phyloP scores from a whole-genome alignment of 1,284 basidiomycete genomes.

The Moesziomyces aphidis region DNA sequence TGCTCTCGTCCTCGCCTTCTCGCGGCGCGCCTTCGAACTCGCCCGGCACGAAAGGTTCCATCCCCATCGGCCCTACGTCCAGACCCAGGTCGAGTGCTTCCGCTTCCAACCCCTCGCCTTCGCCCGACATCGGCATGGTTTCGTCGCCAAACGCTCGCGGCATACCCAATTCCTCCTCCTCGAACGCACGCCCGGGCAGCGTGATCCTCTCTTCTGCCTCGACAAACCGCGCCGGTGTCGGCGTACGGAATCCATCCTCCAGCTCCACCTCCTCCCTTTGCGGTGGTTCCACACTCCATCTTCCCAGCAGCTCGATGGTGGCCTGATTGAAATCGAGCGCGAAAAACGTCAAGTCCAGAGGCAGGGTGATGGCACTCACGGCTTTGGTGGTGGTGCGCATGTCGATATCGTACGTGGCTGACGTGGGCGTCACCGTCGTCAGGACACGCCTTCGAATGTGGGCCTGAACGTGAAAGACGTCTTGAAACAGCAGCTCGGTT shows the following conservation, averaged over 20 bases:
- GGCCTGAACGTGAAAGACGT: conserved; percentile 29
- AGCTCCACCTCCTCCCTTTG: not conserved
- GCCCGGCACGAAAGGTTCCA: conserved; percentile 9
- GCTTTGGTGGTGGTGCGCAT: conserved; percentile 27
- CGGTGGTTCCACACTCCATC: conserved; percentile 24
- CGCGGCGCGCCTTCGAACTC: conserved; percentile 16
- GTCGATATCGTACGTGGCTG: conserved; percentile 22
- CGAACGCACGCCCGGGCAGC: conserved; percentile 20
- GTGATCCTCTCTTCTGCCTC: conserved; percentile 41
- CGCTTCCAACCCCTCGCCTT: conserved; percentile 25
- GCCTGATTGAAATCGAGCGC: conserved; percentile 38
- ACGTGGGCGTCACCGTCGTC: not conserved
- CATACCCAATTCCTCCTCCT: conserved; percentile 41
- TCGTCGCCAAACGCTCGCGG: conserved; percentile 25
- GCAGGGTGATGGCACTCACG: conserved; percentile 37
- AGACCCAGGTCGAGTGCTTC: conserved; percentile 42
- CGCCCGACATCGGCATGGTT: conserved; percentile 5
- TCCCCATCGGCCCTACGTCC: conserved; percentile 13
- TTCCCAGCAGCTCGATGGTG: not conserved
- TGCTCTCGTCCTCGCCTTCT: conserved; percentile 14
- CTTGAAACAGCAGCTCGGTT: conserved; percentile 33
- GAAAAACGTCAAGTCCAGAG: conserved; percentile 34
- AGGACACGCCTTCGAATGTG: conserved; percentile 29
- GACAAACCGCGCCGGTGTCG: conserved; percentile 27
- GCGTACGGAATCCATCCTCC: conserved; percentile 26